Percentiles rank a stretch among this genome's conserved stretches.
Evolutionary conservation across 768 basidiomycete species (phyloP).

Genomic region (Lentinula detonsa): DNA sequence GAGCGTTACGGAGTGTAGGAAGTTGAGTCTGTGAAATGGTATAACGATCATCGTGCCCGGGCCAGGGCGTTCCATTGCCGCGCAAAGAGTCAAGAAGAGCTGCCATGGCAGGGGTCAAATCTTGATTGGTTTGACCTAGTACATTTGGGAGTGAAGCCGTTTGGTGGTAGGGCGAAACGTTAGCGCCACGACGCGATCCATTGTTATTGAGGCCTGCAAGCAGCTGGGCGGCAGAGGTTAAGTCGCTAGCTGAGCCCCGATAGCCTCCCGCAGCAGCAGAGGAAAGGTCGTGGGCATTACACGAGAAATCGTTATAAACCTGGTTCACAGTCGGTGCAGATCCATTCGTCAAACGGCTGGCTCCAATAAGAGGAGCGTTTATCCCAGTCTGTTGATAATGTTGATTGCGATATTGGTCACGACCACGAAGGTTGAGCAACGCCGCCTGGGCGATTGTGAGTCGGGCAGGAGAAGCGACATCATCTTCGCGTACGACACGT

Average conservation of each 20-base stretch:
- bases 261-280: slow-evolving; percentile 6
- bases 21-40: background rate
- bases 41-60: slow-evolving; percentile 10
- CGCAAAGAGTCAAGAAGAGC: slow-evolving; percentile 29
- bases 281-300: slow-evolving; percentile 9
- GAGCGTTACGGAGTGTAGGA: background rate
- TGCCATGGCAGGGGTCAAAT: slow-evolving; percentile 15
- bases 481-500: slow-evolving; percentile 53
- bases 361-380: slow-evolving; percentile 1
- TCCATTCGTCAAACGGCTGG: background rate
- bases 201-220: background rate
- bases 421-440: slow-evolving; percentile 67
- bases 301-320: slow-evolving; percentile 6
- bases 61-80: slow-evolving; percentile 16
- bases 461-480: slow-evolving; percentile 48
- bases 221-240: slow-evolving; percentile 1
- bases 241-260: slow-evolving; percentile 5
- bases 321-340: slow-evolving; percentile 2
- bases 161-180: background rate
- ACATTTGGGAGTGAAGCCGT: background rate
- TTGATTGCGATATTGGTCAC: slow-evolving; percentile 37
- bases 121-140: background rate
- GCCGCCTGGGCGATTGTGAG: slow-evolving; percentile 78
- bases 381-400: slow-evolving; percentile 2
- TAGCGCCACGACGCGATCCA: background rate